Evolutionary conservation across 2,329 filamentous ascomycete genomes (phyloP), one percentile per base, ranked within the genome.

Genomic region (Penicillium hesseltinei): DNA sequence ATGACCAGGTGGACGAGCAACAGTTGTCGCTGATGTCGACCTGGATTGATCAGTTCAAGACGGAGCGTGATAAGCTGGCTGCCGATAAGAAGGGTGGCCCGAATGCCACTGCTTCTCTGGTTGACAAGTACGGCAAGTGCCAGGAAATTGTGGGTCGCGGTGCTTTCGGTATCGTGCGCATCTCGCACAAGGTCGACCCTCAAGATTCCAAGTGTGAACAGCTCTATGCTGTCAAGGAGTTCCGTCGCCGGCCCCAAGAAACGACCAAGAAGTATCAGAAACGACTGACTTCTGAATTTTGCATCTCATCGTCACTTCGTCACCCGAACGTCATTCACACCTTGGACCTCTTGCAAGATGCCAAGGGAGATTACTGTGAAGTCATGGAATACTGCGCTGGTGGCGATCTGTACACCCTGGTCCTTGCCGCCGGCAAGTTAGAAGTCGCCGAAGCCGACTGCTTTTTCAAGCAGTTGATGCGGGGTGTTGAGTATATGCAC

Each of bases 341-440:
- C 0, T 84, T 99, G 52, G 94, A 99, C 72, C 83, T 99, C 11
- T 84, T 99, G 40, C 91, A 97, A 76, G 94, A 99, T 70, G 87
- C 93, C 67, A 97, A 97, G 78, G 94, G 94, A 59, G 92, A 96
- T 72, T 97, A 94, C 75, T 99, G 94, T 76, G 94, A 99, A 75
- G 94, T 99, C 51, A 99, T 99, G 94, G 94, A 99, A 77, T 99
- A 94, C 72, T 99, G 94, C 73, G 92, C 93, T 38, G 94, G 94
- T 59, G 94, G 94, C 58, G 94, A 99, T 73, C 81, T 99, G 25
- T 97, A 97, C 75, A 97, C 92, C 0, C 83, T 99, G 5, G 89
- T 99, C 21, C 85, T 97, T 31, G 87, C 94, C 7, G 91, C 92
- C 38, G 91, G 91, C 58, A 96, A 96, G 75, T 86, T 99, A 21